Evolutionary conservation across 106 monocot genomes (phyloP).

Genomic region (Apostasia shenzhenica): DNA sequence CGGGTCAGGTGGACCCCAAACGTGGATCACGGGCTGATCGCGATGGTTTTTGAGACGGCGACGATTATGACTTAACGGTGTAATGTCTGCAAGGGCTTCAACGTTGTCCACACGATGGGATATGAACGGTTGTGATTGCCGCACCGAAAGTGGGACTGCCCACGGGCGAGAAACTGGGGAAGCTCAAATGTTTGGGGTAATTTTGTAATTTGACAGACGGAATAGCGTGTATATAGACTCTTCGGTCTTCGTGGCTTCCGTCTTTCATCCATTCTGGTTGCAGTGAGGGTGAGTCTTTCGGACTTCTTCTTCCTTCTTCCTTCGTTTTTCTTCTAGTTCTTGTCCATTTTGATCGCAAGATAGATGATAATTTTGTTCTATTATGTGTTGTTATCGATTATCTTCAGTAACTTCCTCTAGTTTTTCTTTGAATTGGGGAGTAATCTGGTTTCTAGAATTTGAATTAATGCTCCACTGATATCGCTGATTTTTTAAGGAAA

Average conservation of each 20-base stretch:
- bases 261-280: background rate
- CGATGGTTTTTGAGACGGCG: no score
- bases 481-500: background rate
- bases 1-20: no score
- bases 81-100: no score
- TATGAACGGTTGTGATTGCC: background rate
- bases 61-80: no score
- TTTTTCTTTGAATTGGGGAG: background rate
- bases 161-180: background rate
- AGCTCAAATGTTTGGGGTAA: background rate
- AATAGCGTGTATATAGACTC: slow-evolving; percentile 6
- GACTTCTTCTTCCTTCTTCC: background rate
- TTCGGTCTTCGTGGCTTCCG: background rate
- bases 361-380: no score
- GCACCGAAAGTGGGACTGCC: no score
- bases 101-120: background rate
- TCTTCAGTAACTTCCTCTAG: background rate
- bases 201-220: slow-evolving; percentile 4
- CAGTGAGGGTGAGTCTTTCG: no score
- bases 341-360: background rate
- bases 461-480: background rate
- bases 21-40: no score
- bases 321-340: background rate
- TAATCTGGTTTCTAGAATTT: background rate
- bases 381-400: no score